Percentiles rank a stretch among this genome's conserved stretches.
These are phyloP conservation scores for Cladophialophora psammophila DNA, from an alignment of 2,329 filamentous ascomycete genomes.

Conservation along the genomic window DNA sequence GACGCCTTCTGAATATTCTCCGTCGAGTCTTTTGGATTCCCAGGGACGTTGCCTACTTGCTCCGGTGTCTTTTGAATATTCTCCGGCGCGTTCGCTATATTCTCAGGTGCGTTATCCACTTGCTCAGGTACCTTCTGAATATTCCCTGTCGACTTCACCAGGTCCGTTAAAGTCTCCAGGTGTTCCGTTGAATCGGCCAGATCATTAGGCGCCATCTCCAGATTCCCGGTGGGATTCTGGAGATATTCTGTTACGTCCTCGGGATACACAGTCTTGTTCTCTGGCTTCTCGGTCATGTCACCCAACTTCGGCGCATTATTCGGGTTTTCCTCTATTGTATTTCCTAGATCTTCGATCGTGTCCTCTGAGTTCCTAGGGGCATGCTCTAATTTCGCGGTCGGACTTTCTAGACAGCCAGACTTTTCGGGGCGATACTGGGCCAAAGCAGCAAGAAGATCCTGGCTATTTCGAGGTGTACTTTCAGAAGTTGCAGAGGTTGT, in stretches of 20 bases:
- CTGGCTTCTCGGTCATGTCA: neutral
- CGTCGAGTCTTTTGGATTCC: no score
- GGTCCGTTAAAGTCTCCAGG: neutral
- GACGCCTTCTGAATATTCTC: no score
- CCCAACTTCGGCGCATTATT: neutral
- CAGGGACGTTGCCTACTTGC: neutral
- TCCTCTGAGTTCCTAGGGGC: neutral
- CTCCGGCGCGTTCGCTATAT: neutral
- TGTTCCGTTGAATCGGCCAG: no score
- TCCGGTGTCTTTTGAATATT: neutral
- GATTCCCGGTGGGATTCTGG: neutral
- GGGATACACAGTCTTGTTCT: neutral
- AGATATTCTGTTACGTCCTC: neutral
- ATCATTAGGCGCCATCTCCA: neutral
- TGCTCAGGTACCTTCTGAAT: neutral
- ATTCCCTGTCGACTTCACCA: neutral
- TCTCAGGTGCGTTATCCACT: neutral
- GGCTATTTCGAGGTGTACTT: conserved; percentile 38
- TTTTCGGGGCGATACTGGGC: conserved; percentile 10
- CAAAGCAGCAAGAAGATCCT: conserved; percentile 23
- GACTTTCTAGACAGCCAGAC: neutral
- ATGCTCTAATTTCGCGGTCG: neutral
- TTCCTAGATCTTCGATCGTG: neutral
- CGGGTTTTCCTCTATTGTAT: neutral
- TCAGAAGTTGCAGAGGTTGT: conserved; percentile 32